Conservation (phyloP, 2,329 filamentous ascomycete genomes). For the Penicillium frequentans region DNA sequence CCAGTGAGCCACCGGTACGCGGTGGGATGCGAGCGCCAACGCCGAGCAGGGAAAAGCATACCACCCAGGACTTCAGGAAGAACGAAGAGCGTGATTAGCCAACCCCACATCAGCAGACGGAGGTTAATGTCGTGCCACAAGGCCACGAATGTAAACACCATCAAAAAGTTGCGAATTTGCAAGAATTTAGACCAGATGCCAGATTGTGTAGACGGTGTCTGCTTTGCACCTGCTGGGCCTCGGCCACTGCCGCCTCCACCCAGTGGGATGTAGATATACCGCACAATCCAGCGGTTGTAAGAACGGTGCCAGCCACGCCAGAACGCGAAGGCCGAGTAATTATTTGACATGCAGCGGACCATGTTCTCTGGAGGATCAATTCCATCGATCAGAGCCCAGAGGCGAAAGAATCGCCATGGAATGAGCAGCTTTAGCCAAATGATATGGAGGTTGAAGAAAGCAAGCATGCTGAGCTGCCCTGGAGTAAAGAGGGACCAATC, state of each 20-base stretch:
- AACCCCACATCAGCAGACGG: slow-evolving; percentile 89
- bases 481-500: slow-evolving; percentile 82
- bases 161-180: slow-evolving; percentile 72
- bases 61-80: slow-evolving; percentile 77
- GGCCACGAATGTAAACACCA: slow-evolving; percentile 94
- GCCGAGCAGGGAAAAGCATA: slow-evolving; percentile 69
- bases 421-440: slow-evolving; percentile 98
- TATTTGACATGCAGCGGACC: slow-evolving; percentile 93
- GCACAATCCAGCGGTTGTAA: slow-evolving; percentile 91
- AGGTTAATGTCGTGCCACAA: slow-evolving; percentile 98
- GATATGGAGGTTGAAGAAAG: slow-evolving; percentile 93
- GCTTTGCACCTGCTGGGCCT: slow-evolving; percentile 32
- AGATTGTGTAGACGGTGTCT: slow-evolving; percentile 46
- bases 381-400: slow-evolving; percentile 90
- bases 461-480: slow-evolving; percentile 83
- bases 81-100: slow-evolving; percentile 93
- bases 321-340: slow-evolving; percentile 86
- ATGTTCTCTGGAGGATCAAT: slow-evolving; percentile 98
- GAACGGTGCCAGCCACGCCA: slow-evolving; percentile 96
- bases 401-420: slow-evolving; percentile 96
- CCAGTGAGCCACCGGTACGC: slow-evolving; percentile 79
- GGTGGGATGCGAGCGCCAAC: slow-evolving; percentile 69
- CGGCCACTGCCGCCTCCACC: slow-evolving; percentile 61
- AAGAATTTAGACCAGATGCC: slow-evolving; percentile 50
- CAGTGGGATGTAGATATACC: slow-evolving; percentile 91